These are phyloP conservation scores for Thielaviopsis punctulata DNA, from an alignment of 2,329 filamentous ascomycete genomes.

Conservation along the genomic window DNA sequence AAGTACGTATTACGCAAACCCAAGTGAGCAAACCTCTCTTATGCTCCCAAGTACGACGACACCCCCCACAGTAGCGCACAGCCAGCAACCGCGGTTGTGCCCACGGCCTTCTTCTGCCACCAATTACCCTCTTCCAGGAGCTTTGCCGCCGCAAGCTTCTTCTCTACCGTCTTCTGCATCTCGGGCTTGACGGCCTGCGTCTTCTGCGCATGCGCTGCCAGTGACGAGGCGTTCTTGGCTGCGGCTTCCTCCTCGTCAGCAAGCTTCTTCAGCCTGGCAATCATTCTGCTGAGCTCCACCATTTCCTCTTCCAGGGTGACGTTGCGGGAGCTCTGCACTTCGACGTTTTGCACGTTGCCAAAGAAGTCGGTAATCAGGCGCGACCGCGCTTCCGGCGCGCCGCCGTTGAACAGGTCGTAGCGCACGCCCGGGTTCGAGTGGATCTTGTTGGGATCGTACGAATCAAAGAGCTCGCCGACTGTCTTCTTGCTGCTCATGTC, in stretches of 20 bases:
- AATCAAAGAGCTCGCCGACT: constrained; percentile 86
- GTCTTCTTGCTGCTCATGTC: constrained; percentile 78
- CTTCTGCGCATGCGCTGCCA: constrained; percentile 8
- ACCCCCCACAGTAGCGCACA: constrained; percentile 43
- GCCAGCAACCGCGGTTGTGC: constrained; percentile 43
- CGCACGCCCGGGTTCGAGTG: constrained; percentile 82
- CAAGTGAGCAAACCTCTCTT: too few species aligned
- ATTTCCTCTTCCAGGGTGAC: constrained; percentile 54
- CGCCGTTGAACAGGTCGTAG: constrained; percentile 87
- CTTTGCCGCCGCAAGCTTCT: constrained; percentile 24
- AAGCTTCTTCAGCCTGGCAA: constrained; percentile 33
- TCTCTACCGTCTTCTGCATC: constrained; percentile 11
- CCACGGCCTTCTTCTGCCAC: constrained; percentile 47
- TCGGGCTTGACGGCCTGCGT: background rate
- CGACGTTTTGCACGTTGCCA: constrained; percentile 92
- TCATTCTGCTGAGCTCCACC: constrained; percentile 53
- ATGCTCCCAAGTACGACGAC: constrained; percentile 31
- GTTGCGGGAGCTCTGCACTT: constrained; percentile 52
- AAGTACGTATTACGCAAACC: background rate
- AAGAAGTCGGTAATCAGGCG: constrained; percentile 92
- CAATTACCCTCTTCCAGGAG: constrained; percentile 48
- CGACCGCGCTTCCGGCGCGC: constrained; percentile 57
- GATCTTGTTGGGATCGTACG: constrained; percentile 87
- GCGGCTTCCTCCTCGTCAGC: constrained; percentile 28
- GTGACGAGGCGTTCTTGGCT: constrained; percentile 9